Conservation (phyloP, 2,329 filamentous ascomycete genomes). For the Trichoderma sp. region DNA sequence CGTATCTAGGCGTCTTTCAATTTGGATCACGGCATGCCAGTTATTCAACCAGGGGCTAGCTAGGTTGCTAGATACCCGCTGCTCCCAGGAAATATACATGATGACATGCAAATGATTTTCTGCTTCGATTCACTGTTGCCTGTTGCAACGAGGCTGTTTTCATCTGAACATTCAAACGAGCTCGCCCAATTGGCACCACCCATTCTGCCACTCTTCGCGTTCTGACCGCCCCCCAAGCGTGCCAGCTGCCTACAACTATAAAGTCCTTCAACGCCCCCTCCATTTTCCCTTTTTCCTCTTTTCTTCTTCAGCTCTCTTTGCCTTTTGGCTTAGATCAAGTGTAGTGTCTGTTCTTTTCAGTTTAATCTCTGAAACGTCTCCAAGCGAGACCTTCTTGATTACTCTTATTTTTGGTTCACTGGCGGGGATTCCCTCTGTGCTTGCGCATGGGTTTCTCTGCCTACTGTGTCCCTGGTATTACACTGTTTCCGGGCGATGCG, state of each 20-base stretch:
- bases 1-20: not conserved
- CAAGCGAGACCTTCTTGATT: constrained; percentile 72
- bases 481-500: constrained; percentile 45
- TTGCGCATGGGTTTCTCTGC: constrained; percentile 39
- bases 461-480: constrained; percentile 46
- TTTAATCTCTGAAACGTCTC: constrained; percentile 89
- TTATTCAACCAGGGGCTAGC: not conserved
- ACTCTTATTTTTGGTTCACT: constrained; percentile 61
- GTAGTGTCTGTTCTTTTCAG: constrained; percentile 96
- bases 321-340: constrained; percentile 81
- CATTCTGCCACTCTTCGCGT: constrained; percentile 25
- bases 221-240: not conserved
- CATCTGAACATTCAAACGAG: not conserved
- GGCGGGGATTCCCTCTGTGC: constrained; percentile 40
- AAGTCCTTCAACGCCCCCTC: constrained; percentile 15
- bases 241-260: constrained; percentile 26
- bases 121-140: not conserved
- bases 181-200: not conserved
- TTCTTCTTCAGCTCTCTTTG: constrained; percentile 44
- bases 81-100: not conserved
- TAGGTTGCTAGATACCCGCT: not conserved
- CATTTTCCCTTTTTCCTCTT: constrained; percentile 29
- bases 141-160: not conserved
- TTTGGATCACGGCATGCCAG: not conserved
- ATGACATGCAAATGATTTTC: not conserved